Evolutionary conservation across 2,329 filamentous ascomycete genomes (phyloP), one percentile per base, ranked within the genome.

Genomic region (Paraphaeosphaeria minitans): DNA sequence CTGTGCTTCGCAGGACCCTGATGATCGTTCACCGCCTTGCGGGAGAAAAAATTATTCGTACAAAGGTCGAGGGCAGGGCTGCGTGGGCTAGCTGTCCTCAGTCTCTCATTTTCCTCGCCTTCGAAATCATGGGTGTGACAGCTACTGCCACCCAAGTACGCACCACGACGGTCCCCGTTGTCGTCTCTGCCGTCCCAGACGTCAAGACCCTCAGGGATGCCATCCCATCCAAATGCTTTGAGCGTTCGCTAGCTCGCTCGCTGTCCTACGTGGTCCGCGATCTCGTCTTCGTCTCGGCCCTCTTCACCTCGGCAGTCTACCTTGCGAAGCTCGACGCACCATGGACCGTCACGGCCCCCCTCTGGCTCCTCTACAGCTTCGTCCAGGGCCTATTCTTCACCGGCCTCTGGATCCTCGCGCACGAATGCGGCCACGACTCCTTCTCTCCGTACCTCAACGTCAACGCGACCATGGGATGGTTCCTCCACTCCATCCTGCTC

Each of bases 391-490:
- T 88, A 29, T 78, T 89, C 65, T 85, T 86, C 72, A 89, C 87
- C 3, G 88, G 88, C 3, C 77, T 91, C 66, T 91, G 88, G 89
- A 47, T 72, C 64, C 79, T 90, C 42, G 88, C 85, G 16, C 89
- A 91, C 72, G 89, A 91, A 74, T 88, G 85, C 73, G 89, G 89
- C 53, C 89, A 91, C 73, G 85, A 85, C 19, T 87, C 87, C 49
- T 88, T 91, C 73, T 88, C 85, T n/a, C 74, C 78, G 22, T 80
- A 84, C 73, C 78, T 78, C 49, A 71, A 66, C 33, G 70, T 89
- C 63, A 90, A 90, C 74, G 83, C 89, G 68, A 72, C 82, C 16
- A 79, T 87, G 56, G 89, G 89, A 59, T 89, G 87, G 80, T 72
- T 83, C 50, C 76, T 87, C n/a, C 89, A 91, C 81, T 89, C 85